Evolutionary conservation across 208 protist species (phyloP).

Genomic region (Leishmania gerbilli): DNA sequence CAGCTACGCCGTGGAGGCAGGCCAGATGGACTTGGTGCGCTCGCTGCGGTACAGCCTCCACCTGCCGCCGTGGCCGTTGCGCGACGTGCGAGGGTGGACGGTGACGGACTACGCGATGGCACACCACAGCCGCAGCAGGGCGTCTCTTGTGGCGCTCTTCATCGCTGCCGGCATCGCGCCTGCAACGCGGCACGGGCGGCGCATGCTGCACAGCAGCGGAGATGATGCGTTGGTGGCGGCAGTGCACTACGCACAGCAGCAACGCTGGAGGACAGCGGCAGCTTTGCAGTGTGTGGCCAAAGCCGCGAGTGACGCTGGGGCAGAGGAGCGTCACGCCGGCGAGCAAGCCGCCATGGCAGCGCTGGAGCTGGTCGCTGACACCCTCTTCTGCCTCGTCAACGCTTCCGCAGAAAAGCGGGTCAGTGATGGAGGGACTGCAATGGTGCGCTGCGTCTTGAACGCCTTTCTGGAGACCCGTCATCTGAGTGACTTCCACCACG

Average conservation of each 20-base stretch:
- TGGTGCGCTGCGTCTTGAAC: conserved; percentile 31
- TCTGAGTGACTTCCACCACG: conserved; percentile 23
- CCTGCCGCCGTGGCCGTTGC: conserved; percentile 56
- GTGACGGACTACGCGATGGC: conserved; percentile 66
- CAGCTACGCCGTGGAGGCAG: conserved; percentile 68
- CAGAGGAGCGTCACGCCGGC: background rate
- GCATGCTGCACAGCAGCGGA: conserved; percentile 9
- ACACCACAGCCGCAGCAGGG: conserved; percentile 14
- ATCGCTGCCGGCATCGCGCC: conserved; percentile 47
- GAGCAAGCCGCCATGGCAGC: conserved; percentile 8
- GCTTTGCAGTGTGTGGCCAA: background rate
- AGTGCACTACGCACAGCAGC: conserved; percentile 29
- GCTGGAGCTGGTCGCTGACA: conserved; percentile 13
- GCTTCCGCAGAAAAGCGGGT: background rate
- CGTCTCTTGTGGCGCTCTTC: conserved; percentile 39
- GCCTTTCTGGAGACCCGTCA: conserved; percentile 27
- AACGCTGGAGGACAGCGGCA: background rate
- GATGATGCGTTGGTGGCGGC: conserved; percentile 30
- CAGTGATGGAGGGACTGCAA: background rate
- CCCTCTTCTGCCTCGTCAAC: conserved; percentile 13
- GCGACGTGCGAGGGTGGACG: conserved; percentile 68
- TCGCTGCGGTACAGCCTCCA: conserved; percentile 45
- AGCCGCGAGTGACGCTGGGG: background rate
- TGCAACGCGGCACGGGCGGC: conserved; percentile 35
- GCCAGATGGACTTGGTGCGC: conserved; percentile 42